Conservation (phyloP, 2,329 filamentous ascomycete genomes). For the Corinectria fuckeliana region DNA sequence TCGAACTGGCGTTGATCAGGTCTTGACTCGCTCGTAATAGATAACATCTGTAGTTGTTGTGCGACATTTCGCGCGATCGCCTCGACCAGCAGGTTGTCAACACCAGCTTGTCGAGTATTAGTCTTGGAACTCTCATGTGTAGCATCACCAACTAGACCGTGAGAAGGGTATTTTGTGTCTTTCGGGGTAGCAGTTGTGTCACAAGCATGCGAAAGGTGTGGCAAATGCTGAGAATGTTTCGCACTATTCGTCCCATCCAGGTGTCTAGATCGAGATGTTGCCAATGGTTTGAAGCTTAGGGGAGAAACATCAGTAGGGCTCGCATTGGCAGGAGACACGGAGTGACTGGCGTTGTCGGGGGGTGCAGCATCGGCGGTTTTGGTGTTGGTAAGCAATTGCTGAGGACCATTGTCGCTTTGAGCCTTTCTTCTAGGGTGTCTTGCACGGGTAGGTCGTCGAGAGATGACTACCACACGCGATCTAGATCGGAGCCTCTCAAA, state of each 20-base stretch:
- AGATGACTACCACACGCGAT: slow-evolving; percentile 37
- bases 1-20: neutral
- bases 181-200: neutral
- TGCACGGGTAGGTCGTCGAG: slow-evolving; percentile 34
- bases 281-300: neutral
- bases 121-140: slow-evolving; percentile 16
- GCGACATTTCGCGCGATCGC: slow-evolving; percentile 53
- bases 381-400: neutral
- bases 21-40: slow-evolving; percentile 28
- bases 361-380: neutral
- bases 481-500: slow-evolving; percentile 31
- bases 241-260: neutral
- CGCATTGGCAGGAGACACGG: neutral
- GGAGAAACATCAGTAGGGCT: neutral
- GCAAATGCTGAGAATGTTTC: too few species aligned
- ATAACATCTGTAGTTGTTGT: slow-evolving; percentile 53
- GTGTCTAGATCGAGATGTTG: neutral
- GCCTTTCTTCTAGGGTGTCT: slow-evolving; percentile 24
- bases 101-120: slow-evolving; percentile 39
- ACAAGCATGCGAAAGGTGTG: neutral
- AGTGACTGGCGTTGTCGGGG: neutral
- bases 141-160: slow-evolving; percentile 22
- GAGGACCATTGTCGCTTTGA: neutral
- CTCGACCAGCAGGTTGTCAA: slow-evolving; percentile 51
- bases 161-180: neutral